Base-by-base conservation (phyloP, 768 basidiomycete species). In the Pleurotus platypus region DNA sequence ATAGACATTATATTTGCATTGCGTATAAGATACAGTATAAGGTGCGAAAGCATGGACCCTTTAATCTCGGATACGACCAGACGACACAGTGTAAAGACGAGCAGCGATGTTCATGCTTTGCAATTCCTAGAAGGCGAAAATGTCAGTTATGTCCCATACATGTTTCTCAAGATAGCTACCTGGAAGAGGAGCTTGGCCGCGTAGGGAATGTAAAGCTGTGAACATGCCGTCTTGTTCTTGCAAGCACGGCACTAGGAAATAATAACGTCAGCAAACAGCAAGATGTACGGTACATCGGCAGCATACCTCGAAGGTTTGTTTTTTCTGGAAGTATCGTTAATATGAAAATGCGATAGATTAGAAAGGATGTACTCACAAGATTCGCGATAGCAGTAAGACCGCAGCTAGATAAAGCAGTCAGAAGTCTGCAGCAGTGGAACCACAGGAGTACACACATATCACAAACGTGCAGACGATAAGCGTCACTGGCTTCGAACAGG, bases 311-410 rank as follows among this genome's bases (percentile, higher is more conserved):
- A 98, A 98, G 39, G 86, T 94, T 82, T 98, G 96, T 73, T 98
- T 98, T 89, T 98, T 98, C 85, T 87, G 62, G 26, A 60, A 37
- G 56, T 24, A 38, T 56, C n/a, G n/a, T n/a, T n/a, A n/a, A n/a
- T n/a, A n/a, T n/a, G n/a, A n/a, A n/a, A n/a, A n/a, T n/a, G n/a
- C n/a, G n/a, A n/a, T n/a, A n/a, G n/a, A n/a, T n/a, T n/a, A n/a
- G n/a, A n/a, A n/a, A n/a, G n/a, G n/a, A n/a, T 13, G n/a, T 20
- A 78, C 89, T 68, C 65, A 90, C 89, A 53, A 99, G 79, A 71
- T 98, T 98, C 16, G 97, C 97, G 67, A 98, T 96, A 2, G 97
- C 95, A 11, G 95, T 96, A 57, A 99, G 75, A 62, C 97, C 96
- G 67, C 97, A 98, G 62, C 90, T 94, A 58, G 4, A 60, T 56